These are phyloP conservation scores for Forsythia viridissima DNA, from an alignment of 257 asterid genomes.

Conservation along the genomic window DNA sequence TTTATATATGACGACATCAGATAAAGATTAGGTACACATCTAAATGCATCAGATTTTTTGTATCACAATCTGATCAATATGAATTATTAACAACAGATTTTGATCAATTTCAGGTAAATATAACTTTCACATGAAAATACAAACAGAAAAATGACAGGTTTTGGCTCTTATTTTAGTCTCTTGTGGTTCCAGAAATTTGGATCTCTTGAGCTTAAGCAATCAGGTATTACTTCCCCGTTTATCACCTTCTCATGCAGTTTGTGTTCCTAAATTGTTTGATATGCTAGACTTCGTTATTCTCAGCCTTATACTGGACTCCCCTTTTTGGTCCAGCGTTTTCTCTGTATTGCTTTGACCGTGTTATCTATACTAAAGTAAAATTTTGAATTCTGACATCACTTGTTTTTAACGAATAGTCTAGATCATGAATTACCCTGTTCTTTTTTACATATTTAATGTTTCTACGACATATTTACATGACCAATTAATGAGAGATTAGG, in stretches of 20 bases:
- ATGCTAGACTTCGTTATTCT: not conserved
- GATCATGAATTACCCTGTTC: no score
- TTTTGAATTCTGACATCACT: no score
- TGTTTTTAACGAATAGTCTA: no score
- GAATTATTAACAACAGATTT: not conserved
- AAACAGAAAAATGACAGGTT: not conserved
- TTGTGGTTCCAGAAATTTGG: not conserved
- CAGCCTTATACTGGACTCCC: no score
- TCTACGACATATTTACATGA: not conserved
- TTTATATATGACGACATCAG: not conserved
- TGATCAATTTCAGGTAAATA: no score
- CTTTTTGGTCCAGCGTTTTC: no score
- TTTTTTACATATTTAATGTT: no score
- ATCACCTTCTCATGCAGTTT: not conserved
- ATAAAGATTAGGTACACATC: not conserved
- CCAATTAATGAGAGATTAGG: not conserved
- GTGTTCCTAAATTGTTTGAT: not conserved
- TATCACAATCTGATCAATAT: not conserved
- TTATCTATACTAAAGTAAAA: no score
- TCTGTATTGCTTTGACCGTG: no score
- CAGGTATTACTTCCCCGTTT: not conserved
- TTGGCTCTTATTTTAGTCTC: not conserved
- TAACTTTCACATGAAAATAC: not conserved
- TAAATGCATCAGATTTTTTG: not conserved
- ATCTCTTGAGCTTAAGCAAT: not conserved